Conservation (phyloP, 352 stramenopile species). For the Phytopythium oedochilum region DNA sequence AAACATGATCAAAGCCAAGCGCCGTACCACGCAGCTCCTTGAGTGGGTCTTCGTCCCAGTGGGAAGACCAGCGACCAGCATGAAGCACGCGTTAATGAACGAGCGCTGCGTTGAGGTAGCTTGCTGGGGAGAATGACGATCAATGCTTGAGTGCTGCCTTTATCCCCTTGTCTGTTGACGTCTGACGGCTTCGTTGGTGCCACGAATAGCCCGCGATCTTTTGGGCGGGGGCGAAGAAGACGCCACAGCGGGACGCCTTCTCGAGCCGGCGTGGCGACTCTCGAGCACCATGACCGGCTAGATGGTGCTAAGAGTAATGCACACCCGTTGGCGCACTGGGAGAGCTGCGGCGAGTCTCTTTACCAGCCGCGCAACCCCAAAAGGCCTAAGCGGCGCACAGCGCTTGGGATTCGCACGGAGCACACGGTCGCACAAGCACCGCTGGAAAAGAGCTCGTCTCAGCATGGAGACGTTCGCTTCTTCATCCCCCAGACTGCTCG, state of each 20-base stretch:
- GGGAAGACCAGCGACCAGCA: no score
- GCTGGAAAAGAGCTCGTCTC: not conserved
- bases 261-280: slow-evolving; percentile 2
- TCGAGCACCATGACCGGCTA: not conserved
- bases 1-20: no score
- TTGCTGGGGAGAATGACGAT: no score
- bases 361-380: not conserved
- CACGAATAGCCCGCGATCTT: not conserved
- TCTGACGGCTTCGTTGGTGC: not conserved
- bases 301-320: not conserved
- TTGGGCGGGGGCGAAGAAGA: not conserved
- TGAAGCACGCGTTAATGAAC: no score
- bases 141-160: not conserved
- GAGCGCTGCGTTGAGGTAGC: no score
- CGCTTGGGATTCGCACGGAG: not conserved
- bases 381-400: not conserved
- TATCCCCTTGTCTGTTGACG: not conserved
- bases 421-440: not conserved
- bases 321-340: not conserved
- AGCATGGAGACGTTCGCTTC: slow-evolving; percentile 1
- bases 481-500: not conserved
- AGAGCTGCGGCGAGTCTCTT: not conserved
- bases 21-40: no score
- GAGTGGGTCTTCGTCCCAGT: no score
- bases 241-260: not conserved